Evolutionary conservation across 768 basidiomycete genomes (phyloP).

Genomic region (Leccinellum rugosiceps): DNA sequence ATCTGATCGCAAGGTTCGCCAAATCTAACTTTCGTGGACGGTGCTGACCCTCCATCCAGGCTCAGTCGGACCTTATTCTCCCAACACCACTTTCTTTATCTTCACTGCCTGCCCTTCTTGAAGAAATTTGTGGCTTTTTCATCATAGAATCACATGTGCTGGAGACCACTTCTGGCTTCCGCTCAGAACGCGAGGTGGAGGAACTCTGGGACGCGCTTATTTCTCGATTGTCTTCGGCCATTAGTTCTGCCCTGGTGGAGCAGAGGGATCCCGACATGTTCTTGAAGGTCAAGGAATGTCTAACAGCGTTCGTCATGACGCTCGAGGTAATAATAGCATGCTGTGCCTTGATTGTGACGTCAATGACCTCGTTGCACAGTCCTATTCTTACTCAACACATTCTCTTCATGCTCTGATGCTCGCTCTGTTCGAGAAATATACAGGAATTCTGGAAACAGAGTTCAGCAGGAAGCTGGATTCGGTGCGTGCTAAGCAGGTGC

Average conservation of each 20-base stretch:
- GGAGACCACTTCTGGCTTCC: slow-evolving; percentile 82
- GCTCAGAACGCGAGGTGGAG: slow-evolving; percentile 88
- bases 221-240: slow-evolving; percentile 63
- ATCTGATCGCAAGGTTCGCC: slow-evolving; percentile 84
- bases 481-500: slow-evolving; percentile 40
- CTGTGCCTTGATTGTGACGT: not conserved
- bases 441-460: slow-evolving; percentile 72
- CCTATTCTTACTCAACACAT: slow-evolving; percentile 82
- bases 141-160: slow-evolving; percentile 94
- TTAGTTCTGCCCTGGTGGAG: slow-evolving; percentile 66
- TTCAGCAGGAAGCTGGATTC: slow-evolving; percentile 79
- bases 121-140: slow-evolving; percentile 97
- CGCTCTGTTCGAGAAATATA: slow-evolving; percentile 89
- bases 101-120: slow-evolving; percentile 72
- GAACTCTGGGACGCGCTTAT: slow-evolving; percentile 93
- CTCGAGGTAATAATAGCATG: slow-evolving; percentile 61
- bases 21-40: not conserved
- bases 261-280: slow-evolving; percentile 83
- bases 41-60: slow-evolving; percentile 45
- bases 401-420: slow-evolving; percentile 81
- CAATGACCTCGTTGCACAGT: slow-evolving; percentile 41
- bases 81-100: slow-evolving; percentile 65
- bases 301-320: slow-evolving; percentile 86
- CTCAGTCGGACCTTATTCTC: slow-evolving; percentile 95
- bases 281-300: slow-evolving; percentile 75